phyloP scores from a whole-genome alignment of 139 green algal species.

The Micractinium conductrix region DNA sequence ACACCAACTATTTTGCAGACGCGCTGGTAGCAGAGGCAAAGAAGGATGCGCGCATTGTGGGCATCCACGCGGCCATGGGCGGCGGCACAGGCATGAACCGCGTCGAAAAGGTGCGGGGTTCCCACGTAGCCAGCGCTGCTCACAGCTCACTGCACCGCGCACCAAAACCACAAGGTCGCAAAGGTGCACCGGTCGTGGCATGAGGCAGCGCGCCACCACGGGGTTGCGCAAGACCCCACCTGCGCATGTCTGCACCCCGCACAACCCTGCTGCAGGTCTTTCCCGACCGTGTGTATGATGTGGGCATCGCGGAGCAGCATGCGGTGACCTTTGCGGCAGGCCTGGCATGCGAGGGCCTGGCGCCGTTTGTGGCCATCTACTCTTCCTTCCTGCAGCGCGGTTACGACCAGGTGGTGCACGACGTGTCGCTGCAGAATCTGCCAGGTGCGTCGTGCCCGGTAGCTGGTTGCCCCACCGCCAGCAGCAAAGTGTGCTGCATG shows the following conservation, averaged over 20 bases:
- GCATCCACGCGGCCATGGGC: slow-evolving; percentile 98
- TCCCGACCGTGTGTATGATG: slow-evolving; percentile 94
- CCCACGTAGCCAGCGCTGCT: too few species aligned
- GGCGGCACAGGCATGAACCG: slow-evolving; percentile 96
- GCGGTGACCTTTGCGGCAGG: slow-evolving; percentile 96
- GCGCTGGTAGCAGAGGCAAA: slow-evolving; percentile 94
- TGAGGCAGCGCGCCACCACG: too few species aligned
- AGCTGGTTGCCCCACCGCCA: too few species aligned
- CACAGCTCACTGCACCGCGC: too few species aligned
- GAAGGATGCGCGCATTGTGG: slow-evolving; percentile 89
- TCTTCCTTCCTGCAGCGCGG: slow-evolving; percentile 98
- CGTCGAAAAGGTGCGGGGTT: slow-evolving; percentile 50
- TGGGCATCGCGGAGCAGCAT: slow-evolving; percentile 99
- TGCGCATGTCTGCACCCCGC: too few species aligned
- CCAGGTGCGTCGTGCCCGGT: slow-evolving; percentile 71
- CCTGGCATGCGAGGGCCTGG: slow-evolving; percentile 93
- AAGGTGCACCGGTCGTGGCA: too few species aligned
- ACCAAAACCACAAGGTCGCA: too few species aligned
- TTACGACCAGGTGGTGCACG: slow-evolving; percentile 98
- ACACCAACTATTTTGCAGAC: slow-evolving; percentile 99
- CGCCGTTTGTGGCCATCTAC: slow-evolving; percentile 97
- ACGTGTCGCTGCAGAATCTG: slow-evolving; percentile 97
- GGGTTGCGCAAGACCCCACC: too few species aligned
- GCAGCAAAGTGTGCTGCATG: too few species aligned
- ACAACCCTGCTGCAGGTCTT: slow-evolving; percentile 85